Percentiles rank a stretch among this genome's conserved stretches.
Evolutionary conservation across 2,329 filamentous ascomycete species (phyloP).

Genomic region (Bipolaris sorokiniana): DNA sequence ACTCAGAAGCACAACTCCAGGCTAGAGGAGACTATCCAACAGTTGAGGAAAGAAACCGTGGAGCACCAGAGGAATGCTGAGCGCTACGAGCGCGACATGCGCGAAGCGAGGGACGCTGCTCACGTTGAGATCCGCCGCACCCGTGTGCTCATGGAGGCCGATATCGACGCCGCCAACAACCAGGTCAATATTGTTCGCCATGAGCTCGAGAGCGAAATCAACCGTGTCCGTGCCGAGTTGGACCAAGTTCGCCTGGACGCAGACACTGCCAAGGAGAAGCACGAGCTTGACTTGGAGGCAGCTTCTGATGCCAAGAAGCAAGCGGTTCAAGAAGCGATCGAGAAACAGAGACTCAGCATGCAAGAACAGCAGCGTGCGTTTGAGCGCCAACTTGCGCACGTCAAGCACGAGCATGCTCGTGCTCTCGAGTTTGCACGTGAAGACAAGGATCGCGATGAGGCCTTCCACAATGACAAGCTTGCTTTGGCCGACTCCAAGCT

Average conservation of each 20-base stretch:
- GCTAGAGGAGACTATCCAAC: slow-evolving; percentile 64
- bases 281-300: slow-evolving; percentile 85
- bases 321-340: slow-evolving; percentile 61
- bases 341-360: slow-evolving; percentile 61
- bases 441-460: slow-evolving; percentile 80
- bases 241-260: slow-evolving; percentile 79
- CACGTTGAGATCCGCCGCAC: slow-evolving; percentile 81
- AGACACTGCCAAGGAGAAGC: slow-evolving; percentile 79
- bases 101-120: slow-evolving; percentile 80
- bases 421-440: slow-evolving; percentile 76
- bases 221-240: slow-evolving; percentile 73
- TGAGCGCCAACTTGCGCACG: slow-evolving; percentile 47
- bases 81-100: slow-evolving; percentile 79
- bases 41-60: slow-evolving; percentile 69
- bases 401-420: slow-evolving; percentile 64
- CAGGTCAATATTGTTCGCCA: slow-evolving; percentile 83
- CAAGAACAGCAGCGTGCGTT: slow-evolving; percentile 57
- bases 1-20: slow-evolving; percentile 65
- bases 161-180: slow-evolving; percentile 82
- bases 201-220: slow-evolving; percentile 80
- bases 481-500: slow-evolving; percentile 83
- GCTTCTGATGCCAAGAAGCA: slow-evolving; percentile 71
- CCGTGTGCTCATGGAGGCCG: slow-evolving; percentile 76
- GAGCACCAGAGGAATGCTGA: slow-evolving; percentile 72
- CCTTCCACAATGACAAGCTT: slow-evolving; percentile 80